phyloP scores from a whole-genome alignment of 2,329 filamentous ascomycete species.

The Sporothrix protearum region DNA sequence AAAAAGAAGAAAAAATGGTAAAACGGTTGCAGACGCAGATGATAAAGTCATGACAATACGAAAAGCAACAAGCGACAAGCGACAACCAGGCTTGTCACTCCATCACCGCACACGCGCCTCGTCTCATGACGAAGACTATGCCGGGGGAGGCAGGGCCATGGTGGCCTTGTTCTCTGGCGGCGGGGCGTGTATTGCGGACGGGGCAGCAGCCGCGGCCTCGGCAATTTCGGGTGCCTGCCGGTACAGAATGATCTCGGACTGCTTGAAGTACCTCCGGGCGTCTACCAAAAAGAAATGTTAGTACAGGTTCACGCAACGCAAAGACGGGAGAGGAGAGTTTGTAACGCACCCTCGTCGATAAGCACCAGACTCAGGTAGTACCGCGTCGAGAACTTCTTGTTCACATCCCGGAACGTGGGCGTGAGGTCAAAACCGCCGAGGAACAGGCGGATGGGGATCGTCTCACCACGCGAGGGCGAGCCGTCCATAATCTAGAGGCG shows the following conservation, averaged over 20 bases:
- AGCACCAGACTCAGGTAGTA: slow-evolving; percentile 96
- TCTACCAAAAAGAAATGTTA: slow-evolving; percentile 56
- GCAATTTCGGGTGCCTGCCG: slow-evolving; percentile 67
- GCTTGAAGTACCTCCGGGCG: slow-evolving; percentile 96
- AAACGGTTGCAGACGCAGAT: neutral
- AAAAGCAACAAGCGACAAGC: too few relatives aligned
- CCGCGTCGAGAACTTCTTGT: slow-evolving; percentile 98
- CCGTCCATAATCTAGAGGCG: slow-evolving; percentile 85
- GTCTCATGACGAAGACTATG: slow-evolving; percentile 20
- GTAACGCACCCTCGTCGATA: slow-evolving; percentile 75
- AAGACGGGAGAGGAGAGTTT: neutral
- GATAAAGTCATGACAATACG: neutral
- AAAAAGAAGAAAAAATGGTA: too few relatives aligned
- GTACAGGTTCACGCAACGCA: slow-evolving; percentile 13
- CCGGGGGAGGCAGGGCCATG: slow-evolving; percentile 39
- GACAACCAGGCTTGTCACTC: neutral
- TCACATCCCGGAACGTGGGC: slow-evolving; percentile 97
- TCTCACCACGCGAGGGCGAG: slow-evolving; percentile 90
- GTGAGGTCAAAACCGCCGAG: slow-evolving; percentile 96
- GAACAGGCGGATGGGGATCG: slow-evolving; percentile 95
- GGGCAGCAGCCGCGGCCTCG: slow-evolving; percentile 37
- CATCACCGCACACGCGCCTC: too few relatives aligned
- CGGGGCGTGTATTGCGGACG: slow-evolving; percentile 37
- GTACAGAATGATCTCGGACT: slow-evolving; percentile 96
- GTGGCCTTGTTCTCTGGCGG: slow-evolving; percentile 45